Base-by-base conservation (phyloP, 805 yeast genomes). In the Candida silvicultrix region DNA sequence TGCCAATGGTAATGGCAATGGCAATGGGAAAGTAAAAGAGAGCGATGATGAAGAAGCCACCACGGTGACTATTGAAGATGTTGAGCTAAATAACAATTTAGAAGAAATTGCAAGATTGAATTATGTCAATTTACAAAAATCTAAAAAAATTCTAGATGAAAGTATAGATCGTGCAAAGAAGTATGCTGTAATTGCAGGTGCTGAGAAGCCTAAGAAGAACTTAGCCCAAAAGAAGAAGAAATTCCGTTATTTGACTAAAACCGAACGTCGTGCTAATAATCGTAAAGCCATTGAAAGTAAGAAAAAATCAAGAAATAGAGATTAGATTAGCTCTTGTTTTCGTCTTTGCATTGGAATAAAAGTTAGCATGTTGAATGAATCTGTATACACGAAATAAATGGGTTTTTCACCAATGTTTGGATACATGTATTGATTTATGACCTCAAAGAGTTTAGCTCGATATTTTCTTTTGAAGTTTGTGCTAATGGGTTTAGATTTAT, bases 191-290 rank as follows among this genome's bases (percentile, higher is more conserved):
- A 63, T 79, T 23, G 60, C 59, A 22, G 56, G 57, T 10, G 57
- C 52, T 18, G 52, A 58, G 22, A 57, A 58, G 40, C 49, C 51
- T n/a, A 55, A 55, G 31, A 54, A 56, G 20, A 60, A 56, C 39
- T 28, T 28, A 28, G 57, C 54, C 49, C 77, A 73, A 66, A 84
- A 83, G 75, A 83, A 81, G 74, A 90, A 81, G 74, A 90, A 90
- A 74, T 89, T 89, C 60, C 80, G 97, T 67, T 92, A 90, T 57
- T 73, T 90, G 63, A 78, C 94, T 42, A 88, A 89, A 64, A 67
- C 73, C 23, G 97, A 89, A 66, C 78, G 98, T 66, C 80, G 69
- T 56, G 65, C 64, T 19, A 78, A 80, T 48, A 75, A 78, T 68
- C 64, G 76, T 67, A 68, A 76, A 64, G 68, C 65, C 42, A 66